These are phyloP conservation scores for Citrus maxima DNA, from an alignment of 345 rosid genomes.

Conservation along the genomic window DNA sequence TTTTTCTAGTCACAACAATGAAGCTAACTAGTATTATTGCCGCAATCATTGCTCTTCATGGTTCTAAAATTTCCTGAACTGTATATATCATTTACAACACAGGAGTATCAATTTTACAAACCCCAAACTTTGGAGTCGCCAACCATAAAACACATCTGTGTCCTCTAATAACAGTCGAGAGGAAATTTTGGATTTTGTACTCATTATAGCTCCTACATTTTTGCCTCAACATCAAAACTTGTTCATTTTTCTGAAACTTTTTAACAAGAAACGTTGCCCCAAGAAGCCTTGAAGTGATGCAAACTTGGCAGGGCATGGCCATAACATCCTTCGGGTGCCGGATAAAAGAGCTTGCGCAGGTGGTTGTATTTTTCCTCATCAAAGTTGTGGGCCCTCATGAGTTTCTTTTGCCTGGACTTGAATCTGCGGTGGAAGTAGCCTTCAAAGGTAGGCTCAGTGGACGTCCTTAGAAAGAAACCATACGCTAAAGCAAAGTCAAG, in stretches of 20 bases:
- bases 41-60: no score
- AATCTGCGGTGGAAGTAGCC: conserved; percentile 64
- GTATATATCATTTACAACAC: no score
- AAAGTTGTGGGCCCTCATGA: conserved; percentile 43
- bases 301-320: neutral
- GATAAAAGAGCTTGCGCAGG: conserved; percentile 41
- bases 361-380: conserved; percentile 39
- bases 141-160: no score
- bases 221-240: neutral
- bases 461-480: conserved; percentile 67
- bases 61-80: no score
- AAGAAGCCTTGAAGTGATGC: neutral
- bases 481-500: conserved; percentile 55
- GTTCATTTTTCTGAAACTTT: neutral
- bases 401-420: conserved; percentile 55
- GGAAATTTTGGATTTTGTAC: neutral
- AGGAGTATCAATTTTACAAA: no score
- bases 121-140: no score
- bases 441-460: conserved; percentile 76
- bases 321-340: neutral
- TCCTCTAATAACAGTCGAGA: no score
- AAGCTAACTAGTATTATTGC: no score
- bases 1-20: no score
- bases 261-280: neutral
- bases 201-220: neutral